Percentiles rank a stretch among this genome's conserved stretches.
These are phyloP conservation scores for Pyrus pyrifolia DNA, from an alignment of 306 rosid species.

Conservation along the genomic window DNA sequence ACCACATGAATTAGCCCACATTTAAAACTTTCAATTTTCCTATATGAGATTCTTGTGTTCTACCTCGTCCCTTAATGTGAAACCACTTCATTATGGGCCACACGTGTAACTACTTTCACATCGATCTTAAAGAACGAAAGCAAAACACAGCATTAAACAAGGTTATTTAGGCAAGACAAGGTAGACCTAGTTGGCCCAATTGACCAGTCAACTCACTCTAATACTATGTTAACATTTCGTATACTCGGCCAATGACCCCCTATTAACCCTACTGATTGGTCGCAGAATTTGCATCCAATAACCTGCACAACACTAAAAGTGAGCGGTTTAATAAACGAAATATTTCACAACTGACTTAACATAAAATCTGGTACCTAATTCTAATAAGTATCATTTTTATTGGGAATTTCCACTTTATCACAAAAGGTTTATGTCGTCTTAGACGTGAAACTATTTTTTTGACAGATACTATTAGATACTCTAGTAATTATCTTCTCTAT, in stretches of 20 bases:
- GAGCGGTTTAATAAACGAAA: not conserved
- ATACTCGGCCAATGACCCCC: not conserved
- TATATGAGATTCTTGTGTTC: not conserved
- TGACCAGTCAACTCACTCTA: not conserved
- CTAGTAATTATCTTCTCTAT: no score
- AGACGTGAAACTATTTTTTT: no score
- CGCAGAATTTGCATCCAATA: not conserved
- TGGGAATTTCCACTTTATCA: no score
- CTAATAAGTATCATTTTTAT: no score
- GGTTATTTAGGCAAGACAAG: not conserved
- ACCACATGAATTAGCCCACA: not conserved
- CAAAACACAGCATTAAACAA: not conserved
- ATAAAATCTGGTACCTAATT: no score
- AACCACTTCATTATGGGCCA: not conserved
- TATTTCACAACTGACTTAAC: no score
- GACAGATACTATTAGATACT: no score
- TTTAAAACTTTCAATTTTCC: no score
- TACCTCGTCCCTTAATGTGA: not conserved
- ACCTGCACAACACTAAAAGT: not conserved
- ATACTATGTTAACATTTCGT: not conserved
- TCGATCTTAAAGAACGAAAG: not conserved
- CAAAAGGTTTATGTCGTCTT: no score
- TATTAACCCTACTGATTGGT: not conserved
- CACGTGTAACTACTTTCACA: not conserved
- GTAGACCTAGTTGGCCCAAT: not conserved